Base-by-base conservation (phyloP, 108 stramenopile species). In the Bacterosira constricta region DNA sequence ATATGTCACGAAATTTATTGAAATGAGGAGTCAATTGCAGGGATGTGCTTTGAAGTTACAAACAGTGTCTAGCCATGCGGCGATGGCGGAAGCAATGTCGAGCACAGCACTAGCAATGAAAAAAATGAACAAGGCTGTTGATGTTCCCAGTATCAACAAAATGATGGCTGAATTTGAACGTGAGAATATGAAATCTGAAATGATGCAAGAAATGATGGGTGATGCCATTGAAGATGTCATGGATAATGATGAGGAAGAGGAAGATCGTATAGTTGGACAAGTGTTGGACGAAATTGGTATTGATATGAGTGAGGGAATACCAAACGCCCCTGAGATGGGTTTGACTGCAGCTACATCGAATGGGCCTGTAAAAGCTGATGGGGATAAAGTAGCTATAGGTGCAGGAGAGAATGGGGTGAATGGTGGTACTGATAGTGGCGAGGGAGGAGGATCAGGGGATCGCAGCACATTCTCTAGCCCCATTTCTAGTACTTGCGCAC, bases 121-220 rank as follows among this genome's bases (percentile, higher is more conserved):
- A 65, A 91, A 90, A 59, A 95, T 97, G 94, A 97, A 97, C 65
- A 97, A 97, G 80, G 93, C 91, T 29, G 92, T 98, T 6, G 85
- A 97, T 69, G 90, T 96, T 0, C 95, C 96, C 5, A 83, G 89
- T 10, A 91, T 98, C 17, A 91, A 89, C 52, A 97, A 97, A 79
- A 98, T 98, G 90, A 97, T 98, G 96, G 82, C 87, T n/a, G 96
- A 98, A 7, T 98, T 98, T 65, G 94, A 94, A 63, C 74, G 83
- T 27, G 98, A 98, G 70, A 98, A 98, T 83, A 92, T 93, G 79
- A 91, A 91, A 56, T 88, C 88, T 3, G 96, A 98, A 71, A 87
- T 98, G 65, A 96, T 94, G 90, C 96, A 97, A 77, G 98, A 98
- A 80, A 90, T 96, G 27, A 96, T 98, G 87, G 98, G 96, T 13